phyloP scores from a whole-genome alignment of 495 filamentous ascomycete species.

The Lentithecium fluviatile region DNA sequence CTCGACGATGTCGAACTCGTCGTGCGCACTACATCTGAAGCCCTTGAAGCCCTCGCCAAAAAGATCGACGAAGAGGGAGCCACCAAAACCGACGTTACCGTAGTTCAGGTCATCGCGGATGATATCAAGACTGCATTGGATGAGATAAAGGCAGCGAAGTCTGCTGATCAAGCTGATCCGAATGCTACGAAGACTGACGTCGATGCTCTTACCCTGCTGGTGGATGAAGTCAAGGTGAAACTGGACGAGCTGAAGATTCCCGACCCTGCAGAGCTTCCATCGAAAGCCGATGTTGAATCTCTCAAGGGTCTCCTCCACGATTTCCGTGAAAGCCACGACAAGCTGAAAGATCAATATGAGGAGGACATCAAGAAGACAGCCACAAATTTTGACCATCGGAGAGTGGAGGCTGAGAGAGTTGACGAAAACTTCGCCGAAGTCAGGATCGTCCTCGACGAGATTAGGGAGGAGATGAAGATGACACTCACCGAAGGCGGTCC shows the following conservation, averaged over 20 bases:
- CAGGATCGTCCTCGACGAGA: conserved; percentile 55
- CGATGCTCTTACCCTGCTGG: conserved; percentile 72
- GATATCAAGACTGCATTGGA: conserved; percentile 72
- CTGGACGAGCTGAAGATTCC: conserved; percentile 68
- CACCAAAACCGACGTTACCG: conserved; percentile 63
- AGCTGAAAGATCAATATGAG: conserved; percentile 61
- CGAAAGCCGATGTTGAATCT: conserved; percentile 61
- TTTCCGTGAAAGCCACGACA: conserved; percentile 52
- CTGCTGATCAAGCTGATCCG: conserved; percentile 60
- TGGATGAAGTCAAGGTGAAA: conserved; percentile 74
- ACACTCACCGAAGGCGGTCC: conserved; percentile 59
- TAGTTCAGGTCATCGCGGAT: conserved; percentile 71
- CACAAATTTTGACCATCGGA: conserved; percentile 76
- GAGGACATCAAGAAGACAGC: conserved; percentile 69
- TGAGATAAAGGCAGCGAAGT: conserved; percentile 63
- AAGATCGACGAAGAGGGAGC: conserved; percentile 43
- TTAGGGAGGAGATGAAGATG: conserved; percentile 65
- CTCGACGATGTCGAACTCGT: conserved; percentile 69
- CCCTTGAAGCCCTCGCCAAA: conserved; percentile 56
- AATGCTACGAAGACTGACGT: conserved; percentile 75
- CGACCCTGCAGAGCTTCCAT: conserved; percentile 62
- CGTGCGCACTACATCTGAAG: conserved; percentile 68
- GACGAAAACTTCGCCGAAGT: conserved; percentile 60
- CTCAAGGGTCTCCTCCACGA: conserved; percentile 67
- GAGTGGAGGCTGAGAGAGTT: conserved; percentile 59